Conservation (phyloP, 1,284 basidiomycete genomes). For the Ceratobasidium sp. region DNA sequence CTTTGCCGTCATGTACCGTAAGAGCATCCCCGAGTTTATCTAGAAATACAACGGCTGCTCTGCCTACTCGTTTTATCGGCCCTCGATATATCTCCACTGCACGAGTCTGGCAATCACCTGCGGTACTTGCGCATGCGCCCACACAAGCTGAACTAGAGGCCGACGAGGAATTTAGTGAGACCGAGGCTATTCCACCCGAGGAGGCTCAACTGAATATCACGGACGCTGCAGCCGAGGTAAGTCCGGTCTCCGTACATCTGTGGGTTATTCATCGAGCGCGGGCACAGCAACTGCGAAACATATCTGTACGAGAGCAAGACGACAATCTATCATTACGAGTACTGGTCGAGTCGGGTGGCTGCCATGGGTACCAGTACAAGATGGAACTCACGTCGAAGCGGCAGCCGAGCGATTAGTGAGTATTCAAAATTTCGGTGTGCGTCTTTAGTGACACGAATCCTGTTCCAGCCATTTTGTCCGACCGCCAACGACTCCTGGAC, state of each 20-base stretch:
- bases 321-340: constrained; percentile 71
- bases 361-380: constrained; percentile 93
- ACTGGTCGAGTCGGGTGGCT: constrained; percentile 86
- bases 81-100: not conserved
- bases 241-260: not conserved
- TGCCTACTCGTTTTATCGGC: not conserved
- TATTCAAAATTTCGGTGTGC: not conserved
- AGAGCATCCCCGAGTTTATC: not conserved
- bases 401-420: constrained; percentile 80
- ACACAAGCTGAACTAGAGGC: constrained; percentile 38
- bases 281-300: constrained; percentile 67
- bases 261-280: not conserved
- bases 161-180: constrained; percentile 37
- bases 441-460: not conserved
- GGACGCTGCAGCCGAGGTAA: constrained; percentile 41
- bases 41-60: not conserved
- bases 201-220: constrained; percentile 38
- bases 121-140: constrained; percentile 38
- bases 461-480: constrained; percentile 34
- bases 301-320: constrained; percentile 65
- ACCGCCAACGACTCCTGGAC: constrained; percentile 40
- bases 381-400: constrained; percentile 72
- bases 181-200: constrained; percentile 31
- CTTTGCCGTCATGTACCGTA: not conserved
- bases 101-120: not conserved